These are phyloP conservation scores for Zymoseptoria ardabiliae DNA, from an alignment of 2,329 filamentous ascomycete genomes.

Conservation along the genomic window DNA sequence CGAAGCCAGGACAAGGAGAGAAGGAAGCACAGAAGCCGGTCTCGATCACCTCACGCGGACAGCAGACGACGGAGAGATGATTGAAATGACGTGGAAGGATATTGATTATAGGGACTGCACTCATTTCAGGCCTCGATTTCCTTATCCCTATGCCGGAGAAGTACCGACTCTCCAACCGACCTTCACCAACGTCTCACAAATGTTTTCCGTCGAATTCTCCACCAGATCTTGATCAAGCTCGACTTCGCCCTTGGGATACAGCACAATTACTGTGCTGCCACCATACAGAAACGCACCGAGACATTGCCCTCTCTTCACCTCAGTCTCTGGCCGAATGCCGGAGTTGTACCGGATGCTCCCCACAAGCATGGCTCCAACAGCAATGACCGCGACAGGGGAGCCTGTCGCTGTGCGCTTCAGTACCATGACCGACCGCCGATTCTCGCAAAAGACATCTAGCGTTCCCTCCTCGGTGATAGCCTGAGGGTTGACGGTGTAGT, in stretches of 20 bases:
- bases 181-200: constrained; percentile 35
- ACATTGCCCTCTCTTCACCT: constrained; percentile 34
- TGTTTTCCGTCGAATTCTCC: constrained; percentile 29
- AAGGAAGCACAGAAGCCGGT: constrained; percentile 10
- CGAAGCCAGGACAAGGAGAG: constrained; percentile 7
- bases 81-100: neutral
- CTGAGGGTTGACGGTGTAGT: constrained; percentile 39
- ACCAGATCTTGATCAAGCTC: constrained; percentile 35
- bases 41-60: constrained; percentile 17
- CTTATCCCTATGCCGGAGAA: neutral
- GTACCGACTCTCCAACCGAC: constrained; percentile 33
- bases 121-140: neutral
- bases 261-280: constrained; percentile 37
- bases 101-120: neutral
- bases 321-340: constrained; percentile 28
- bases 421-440: constrained; percentile 35
- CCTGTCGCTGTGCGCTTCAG: constrained; percentile 26
- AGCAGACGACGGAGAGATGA: constrained; percentile 12
- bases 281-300: constrained; percentile 38
- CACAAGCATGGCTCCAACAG: constrained; percentile 40
- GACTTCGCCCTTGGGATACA: constrained; percentile 33
- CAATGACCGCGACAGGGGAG: constrained; percentile 31
- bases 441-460: constrained; percentile 40
- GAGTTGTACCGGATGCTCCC: constrained; percentile 36
- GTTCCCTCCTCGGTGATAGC: constrained; percentile 33